Percentiles rank a stretch among this genome's conserved stretches.
Conservation (phyloP, 2,329 filamentous ascomycete genomes). For the Phoma sp. region DNA sequence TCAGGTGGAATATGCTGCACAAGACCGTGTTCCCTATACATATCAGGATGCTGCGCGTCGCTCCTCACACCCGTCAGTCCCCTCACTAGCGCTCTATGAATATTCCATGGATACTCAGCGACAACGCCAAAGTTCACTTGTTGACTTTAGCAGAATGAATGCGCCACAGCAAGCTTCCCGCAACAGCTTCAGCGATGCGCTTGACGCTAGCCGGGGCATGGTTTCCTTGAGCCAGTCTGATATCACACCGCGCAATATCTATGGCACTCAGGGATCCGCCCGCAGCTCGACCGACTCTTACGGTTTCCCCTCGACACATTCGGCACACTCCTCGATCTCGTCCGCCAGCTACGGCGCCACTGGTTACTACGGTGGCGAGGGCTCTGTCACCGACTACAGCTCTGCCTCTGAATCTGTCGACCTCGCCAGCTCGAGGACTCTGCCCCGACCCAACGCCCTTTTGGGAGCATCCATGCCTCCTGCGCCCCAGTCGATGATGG, state of each 20-base stretch:
- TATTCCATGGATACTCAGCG: conserved; percentile 52
- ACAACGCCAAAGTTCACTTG: conserved; percentile 65
- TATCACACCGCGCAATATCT: conserved; percentile 84
- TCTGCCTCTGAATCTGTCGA: conserved; percentile 87
- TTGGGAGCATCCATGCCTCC: conserved; percentile 70
- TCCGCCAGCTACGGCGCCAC: conserved; percentile 77
- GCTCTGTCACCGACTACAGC: conserved; percentile 90
- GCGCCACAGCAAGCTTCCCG: conserved; percentile 63
- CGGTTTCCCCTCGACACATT: conserved; percentile 85
- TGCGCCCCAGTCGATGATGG: conserved; percentile 96
- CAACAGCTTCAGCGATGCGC: conserved; percentile 81
- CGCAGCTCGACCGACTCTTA: conserved; percentile 84
- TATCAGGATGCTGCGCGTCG: conserved; percentile 67
- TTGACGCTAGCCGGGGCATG: conserved; percentile 94
- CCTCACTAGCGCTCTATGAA: conserved; percentile 59
- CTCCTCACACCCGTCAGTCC: conserved; percentile 84
- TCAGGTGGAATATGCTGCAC: conserved; percentile 72
- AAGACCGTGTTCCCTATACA: conserved; percentile 59
- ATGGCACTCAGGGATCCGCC: conserved; percentile 68
- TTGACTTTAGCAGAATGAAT: conserved; percentile 69
- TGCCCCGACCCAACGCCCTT: conserved; percentile 76
- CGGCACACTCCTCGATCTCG: conserved; percentile 88
- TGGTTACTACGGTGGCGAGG: conserved; percentile 82
- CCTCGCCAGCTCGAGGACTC: conserved; percentile 77
- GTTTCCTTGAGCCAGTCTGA: conserved; percentile 89